A percentile compares a stretch with the other conserved stretches of the same genome.
Evolutionary conservation across 2,329 filamentous ascomycete genomes (phyloP).

Genomic region (Emergomyces orientalis): DNA sequence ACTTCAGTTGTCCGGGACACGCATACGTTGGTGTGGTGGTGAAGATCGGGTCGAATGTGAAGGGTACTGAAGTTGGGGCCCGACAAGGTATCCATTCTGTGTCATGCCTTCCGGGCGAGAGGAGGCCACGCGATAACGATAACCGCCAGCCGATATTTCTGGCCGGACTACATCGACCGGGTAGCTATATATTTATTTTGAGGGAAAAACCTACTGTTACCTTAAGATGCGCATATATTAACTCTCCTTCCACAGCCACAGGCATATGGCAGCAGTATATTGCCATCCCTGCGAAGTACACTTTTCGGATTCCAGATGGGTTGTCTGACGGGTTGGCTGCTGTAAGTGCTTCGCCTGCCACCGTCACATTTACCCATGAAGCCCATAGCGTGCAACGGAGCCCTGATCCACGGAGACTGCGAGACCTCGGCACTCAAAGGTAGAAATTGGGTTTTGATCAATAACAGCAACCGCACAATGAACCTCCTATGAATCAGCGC

Average conservation of each 20-base stretch:
- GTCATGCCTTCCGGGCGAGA: too few species aligned
- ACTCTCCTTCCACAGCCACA: constrained; percentile 5
- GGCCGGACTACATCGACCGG: constrained; percentile 34
- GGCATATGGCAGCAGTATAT: constrained; percentile 54
- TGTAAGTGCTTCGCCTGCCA: background rate
- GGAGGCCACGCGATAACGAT: too few species aligned
- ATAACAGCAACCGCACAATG: too few species aligned
- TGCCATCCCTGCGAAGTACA: constrained; percentile 46
- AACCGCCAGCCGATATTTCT: constrained; percentile 23
- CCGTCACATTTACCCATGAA: background rate
- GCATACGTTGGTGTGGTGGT: constrained; percentile 52
- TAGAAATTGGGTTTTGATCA: too few species aligned
- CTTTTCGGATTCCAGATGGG: constrained; percentile 47
- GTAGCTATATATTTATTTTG: constrained; percentile 10
- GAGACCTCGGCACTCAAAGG: constrained; percentile 41
- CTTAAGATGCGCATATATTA: background rate
- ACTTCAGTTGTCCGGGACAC: too few species aligned
- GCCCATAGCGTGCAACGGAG: constrained; percentile 52
- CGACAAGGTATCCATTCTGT: too few species aligned
- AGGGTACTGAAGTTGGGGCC: constrained; percentile 45
- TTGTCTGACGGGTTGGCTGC: constrained; percentile 48
- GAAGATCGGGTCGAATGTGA: constrained; percentile 46
- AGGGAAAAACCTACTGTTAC: too few species aligned
- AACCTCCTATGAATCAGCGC: too few species aligned
- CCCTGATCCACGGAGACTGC: constrained; percentile 50